Percentiles rank a stretch among this genome's conserved stretches.
These are phyloP conservation scores for Sequoia sempervirens DNA, from an alignment of 75 land plant species.

Conservation along the genomic window DNA sequence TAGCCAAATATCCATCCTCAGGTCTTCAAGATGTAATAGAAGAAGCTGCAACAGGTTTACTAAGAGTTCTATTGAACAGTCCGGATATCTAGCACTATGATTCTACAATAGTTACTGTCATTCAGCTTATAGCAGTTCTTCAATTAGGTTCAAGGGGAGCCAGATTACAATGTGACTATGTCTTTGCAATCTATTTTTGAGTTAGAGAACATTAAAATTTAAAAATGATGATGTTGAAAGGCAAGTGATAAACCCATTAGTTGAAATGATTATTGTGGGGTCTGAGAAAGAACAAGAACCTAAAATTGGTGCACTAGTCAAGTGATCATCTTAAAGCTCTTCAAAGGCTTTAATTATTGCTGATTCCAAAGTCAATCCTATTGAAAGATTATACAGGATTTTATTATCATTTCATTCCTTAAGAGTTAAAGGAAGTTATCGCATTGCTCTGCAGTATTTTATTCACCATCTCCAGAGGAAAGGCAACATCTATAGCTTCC, in stretches of 20 bases:
- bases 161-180: conserved; percentile 17
- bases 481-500: conserved; percentile 37
- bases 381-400: conserved; percentile 49
- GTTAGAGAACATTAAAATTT: conserved; percentile 70
- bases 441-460: conserved; percentile 59
- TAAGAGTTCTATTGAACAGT: too few species aligned
- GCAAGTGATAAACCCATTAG: conserved; percentile 77
- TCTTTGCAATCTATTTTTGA: conserved; percentile 51
- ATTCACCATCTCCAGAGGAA: conserved; percentile 44
- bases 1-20: conserved; percentile 80
- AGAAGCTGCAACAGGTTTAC: too few species aligned
- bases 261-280: conserved; percentile 77
- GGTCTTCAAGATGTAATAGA: conserved; percentile 45
- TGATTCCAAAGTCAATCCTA: conserved; percentile 53
- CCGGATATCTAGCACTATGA: too few species aligned
- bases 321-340: conserved; percentile 35
- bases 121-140: too few species aligned
- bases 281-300: conserved; percentile 63
- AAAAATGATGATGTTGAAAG: conserved; percentile 56
- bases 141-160: too few species aligned
- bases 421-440: conserved; percentile 63
- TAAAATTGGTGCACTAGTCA: conserved; percentile 19
- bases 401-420: conserved; percentile 40
- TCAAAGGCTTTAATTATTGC: conserved; percentile 42
- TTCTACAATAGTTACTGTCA: too few species aligned